Conservation (phyloP, 371 early-diverging fungal genomes). For the Saksenaea vasiformis region DNA sequence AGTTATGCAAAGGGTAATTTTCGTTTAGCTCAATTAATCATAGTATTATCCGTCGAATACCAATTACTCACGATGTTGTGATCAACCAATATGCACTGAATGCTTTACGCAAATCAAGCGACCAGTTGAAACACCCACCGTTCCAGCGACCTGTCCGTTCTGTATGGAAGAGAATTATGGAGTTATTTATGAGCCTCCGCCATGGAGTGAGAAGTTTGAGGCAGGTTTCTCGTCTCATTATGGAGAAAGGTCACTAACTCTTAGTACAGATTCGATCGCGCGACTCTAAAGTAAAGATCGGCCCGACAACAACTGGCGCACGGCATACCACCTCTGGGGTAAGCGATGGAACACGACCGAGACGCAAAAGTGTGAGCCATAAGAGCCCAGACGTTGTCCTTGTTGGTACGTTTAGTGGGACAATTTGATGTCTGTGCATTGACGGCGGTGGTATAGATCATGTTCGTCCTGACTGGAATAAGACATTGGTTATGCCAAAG, state of each 20-base stretch:
- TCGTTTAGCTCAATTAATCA: background rate
- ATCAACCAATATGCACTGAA: constrained; percentile 94
- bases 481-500: constrained; percentile 32
- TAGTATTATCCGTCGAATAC: constrained; percentile 90
- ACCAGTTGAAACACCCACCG: constrained; percentile 51
- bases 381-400: constrained; percentile 72
- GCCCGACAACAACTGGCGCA: constrained; percentile 29
- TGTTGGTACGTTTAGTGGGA: constrained; percentile 64
- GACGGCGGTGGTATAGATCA: constrained; percentile 57
- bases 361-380: constrained; percentile 62
- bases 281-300: background rate
- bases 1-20: background rate
- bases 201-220: constrained; percentile 35
- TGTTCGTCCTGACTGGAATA: constrained; percentile 75
- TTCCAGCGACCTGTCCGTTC: constrained; percentile 82
- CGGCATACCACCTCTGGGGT: constrained; percentile 49
- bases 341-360: constrained; percentile 26
- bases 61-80: constrained; percentile 93
- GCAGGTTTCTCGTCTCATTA: background rate
- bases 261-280: background rate
- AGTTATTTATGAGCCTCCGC: constrained; percentile 67
- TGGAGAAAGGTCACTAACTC: background rate
- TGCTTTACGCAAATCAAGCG: constrained; percentile 94
- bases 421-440: background rate
- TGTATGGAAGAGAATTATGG: constrained; percentile 89